A percentile compares a stretch with the other conserved stretches of the same genome.
Evolutionary conservation across 1,139 yeast species (phyloP).

Genomic region (Debaryomyces sp.): DNA sequence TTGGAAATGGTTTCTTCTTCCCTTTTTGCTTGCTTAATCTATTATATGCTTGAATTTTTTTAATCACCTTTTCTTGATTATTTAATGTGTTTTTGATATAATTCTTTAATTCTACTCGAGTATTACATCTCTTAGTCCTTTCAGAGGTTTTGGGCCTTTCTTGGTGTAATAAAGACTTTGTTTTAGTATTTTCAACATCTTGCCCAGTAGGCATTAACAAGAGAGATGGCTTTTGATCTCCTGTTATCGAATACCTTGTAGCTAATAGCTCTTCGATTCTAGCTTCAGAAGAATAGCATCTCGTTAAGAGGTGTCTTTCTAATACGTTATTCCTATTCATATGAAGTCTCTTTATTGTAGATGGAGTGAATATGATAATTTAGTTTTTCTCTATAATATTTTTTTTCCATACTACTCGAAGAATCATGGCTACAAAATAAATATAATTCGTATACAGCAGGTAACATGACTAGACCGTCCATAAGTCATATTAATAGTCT

Average conservation of each 20-base stretch:
- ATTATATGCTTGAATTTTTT: slow-evolving; percentile 34
- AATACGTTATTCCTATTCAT: slow-evolving; percentile 44
- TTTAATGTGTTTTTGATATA: slow-evolving; percentile 41
- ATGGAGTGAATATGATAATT: background rate
- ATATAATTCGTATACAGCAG: background rate
- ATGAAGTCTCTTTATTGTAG: background rate
- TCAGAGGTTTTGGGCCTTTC: slow-evolving; percentile 12
- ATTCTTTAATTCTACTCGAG: slow-evolving; percentile 48
- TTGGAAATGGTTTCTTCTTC: slow-evolving; percentile 23
- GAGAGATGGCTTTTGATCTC: slow-evolving; percentile 62
- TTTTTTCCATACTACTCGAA: background rate
- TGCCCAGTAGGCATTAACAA: slow-evolving; percentile 47
- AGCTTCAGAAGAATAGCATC: slow-evolving; percentile 48
- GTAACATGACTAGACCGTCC: background rate
- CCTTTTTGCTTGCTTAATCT: slow-evolving; percentile 16
- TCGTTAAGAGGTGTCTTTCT: slow-evolving; percentile 55
- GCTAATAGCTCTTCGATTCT: slow-evolving; percentile 53
- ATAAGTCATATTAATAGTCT: background rate
- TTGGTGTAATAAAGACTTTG: slow-evolving; percentile 22
- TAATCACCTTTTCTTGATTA: slow-evolving; percentile 40
- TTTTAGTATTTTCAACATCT: slow-evolving; percentile 17
- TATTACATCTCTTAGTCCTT: slow-evolving; percentile 27
- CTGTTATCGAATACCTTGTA: slow-evolving; percentile 56
- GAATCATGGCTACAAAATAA: background rate
- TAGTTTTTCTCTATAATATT: background rate